A percentile compares a stretch with the other conserved stretches of the same genome.
Evolutionary conservation across 2,329 filamentous ascomycete genomes (phyloP).

Genomic region (Hypoxylon sp.): DNA sequence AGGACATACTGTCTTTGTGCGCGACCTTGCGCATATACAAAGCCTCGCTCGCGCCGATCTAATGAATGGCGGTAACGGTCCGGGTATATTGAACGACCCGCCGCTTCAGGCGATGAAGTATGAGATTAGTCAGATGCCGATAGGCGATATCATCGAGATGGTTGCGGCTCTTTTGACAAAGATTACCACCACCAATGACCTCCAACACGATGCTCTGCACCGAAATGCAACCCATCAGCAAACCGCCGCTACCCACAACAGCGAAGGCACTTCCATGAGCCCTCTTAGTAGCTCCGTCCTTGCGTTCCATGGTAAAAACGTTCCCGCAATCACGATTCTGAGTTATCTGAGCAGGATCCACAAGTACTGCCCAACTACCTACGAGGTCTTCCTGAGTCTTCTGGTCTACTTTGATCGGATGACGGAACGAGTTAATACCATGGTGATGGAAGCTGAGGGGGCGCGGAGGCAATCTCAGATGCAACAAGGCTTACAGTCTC

Average conservation of each 20-base stretch:
- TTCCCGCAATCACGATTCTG: conserved; percentile 95
- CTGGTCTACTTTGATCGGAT: conserved; percentile 99
- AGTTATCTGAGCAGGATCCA: conserved; percentile 97
- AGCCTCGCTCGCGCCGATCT: conserved; percentile 86
- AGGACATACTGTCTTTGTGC: conserved; percentile 79
- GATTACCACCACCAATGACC: conserved; percentile 96
- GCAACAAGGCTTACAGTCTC: conserved; percentile 51
- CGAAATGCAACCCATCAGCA: conserved; percentile 74
- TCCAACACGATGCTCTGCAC: conserved; percentile 92
- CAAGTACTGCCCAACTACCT: conserved; percentile 98
- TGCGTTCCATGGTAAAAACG: conserved; percentile 98
- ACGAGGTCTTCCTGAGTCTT: conserved; percentile 95
- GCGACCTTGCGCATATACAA: conserved; percentile 91
- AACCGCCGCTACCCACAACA: conserved; percentile 63
- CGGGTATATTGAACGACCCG: conserved; percentile 66
- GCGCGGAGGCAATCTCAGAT: conserved; percentile 59
- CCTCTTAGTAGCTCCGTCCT: conserved; percentile 78
- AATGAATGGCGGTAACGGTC: conserved; percentile 64
- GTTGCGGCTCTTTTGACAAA: conserved; percentile 96
- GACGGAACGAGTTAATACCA: conserved; percentile 93
- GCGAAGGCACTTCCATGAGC: conserved; percentile 70
- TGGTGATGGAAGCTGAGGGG: conserved; percentile 78
- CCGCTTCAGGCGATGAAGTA: conserved; percentile 76
- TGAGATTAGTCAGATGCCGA: conserved; percentile 98
- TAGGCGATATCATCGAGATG: conserved; percentile 98